A percentile compares a stretch with the other conserved stretches of the same genome.
Conservation (phyloP, 2,329 filamentous ascomycete species). For the Cladosporium velox region DNA sequence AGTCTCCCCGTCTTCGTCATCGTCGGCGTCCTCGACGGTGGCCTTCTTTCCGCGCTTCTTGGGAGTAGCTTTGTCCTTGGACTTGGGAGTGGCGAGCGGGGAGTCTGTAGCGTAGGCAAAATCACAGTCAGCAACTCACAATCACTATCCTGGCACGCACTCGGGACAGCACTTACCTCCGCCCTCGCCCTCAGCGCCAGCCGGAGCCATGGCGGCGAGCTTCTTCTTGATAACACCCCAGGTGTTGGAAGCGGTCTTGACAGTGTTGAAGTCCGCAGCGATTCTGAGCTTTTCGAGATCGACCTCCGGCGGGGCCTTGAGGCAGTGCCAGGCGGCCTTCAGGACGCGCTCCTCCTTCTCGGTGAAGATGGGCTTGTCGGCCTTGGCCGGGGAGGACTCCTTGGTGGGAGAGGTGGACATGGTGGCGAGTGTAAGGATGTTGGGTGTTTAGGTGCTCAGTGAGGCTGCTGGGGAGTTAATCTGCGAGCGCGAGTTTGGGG, state of each 20-base stretch:
- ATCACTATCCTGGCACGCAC: background rate
- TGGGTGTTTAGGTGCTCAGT: background rate
- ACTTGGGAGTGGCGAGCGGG: background rate
- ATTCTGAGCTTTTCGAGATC: slow-evolving; percentile 36
- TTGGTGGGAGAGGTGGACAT: slow-evolving; percentile 19
- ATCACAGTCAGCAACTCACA: background rate
- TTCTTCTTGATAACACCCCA: slow-evolving; percentile 41
- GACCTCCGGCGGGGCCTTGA: slow-evolving; percentile 38
- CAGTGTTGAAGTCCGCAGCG: slow-evolving; percentile 35
- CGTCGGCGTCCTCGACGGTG: slow-evolving; percentile 20
- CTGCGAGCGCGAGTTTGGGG: background rate
- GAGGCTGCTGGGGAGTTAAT: background rate
- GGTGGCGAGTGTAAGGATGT: background rate
- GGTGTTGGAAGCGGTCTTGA: slow-evolving; percentile 38
- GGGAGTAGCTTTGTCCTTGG: slow-evolving; percentile 23
- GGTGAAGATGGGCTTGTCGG: slow-evolving; percentile 29
- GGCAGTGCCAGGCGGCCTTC: slow-evolving; percentile 35
- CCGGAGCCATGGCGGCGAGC: slow-evolving; percentile 25
- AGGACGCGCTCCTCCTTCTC: slow-evolving; percentile 34
- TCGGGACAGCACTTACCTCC: slow-evolving; percentile 22
- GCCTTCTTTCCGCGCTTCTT: slow-evolving; percentile 35
- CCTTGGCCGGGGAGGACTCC: slow-evolving; percentile 17
- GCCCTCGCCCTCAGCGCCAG: background rate
- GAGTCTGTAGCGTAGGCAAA: background rate
- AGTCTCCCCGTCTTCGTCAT: background rate